These are phyloP conservation scores for Chenopodium quinoa DNA, from an alignment of 148 eudicot species.

Conservation along the genomic window DNA sequence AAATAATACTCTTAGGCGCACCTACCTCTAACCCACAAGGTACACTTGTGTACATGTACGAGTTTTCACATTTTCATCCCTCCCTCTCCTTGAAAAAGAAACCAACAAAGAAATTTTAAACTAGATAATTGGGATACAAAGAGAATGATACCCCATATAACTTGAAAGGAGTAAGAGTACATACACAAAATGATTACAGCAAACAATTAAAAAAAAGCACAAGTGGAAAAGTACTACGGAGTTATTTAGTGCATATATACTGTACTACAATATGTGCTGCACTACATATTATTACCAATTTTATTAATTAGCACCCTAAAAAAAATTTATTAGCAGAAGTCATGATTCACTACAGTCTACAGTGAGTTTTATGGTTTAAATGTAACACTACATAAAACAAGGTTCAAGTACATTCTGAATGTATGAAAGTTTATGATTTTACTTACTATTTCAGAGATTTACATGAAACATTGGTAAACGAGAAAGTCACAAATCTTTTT, in stretches of 20 bases:
- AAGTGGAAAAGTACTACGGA: neutral
- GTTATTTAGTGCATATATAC: no score
- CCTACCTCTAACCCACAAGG: no score
- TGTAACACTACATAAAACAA: neutral
- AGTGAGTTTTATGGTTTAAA: neutral
- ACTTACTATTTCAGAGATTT: neutral
- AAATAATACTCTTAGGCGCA: no score
- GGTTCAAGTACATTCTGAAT: neutral
- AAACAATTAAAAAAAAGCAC: neutral
- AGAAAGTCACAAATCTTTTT: neutral
- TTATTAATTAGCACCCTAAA: no score
- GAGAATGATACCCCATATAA: neutral
- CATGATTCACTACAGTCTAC: neutral
- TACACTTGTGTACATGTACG: no score
- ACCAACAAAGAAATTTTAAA: no score
- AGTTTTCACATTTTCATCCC: no score
- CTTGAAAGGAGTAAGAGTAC: neutral
- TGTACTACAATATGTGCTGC: no score
- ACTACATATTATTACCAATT: no score
- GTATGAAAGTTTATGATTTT: neutral
- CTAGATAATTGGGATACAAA: neutral
- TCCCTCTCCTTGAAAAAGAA: no score
- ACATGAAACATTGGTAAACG: constrained; percentile 12
- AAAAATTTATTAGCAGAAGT: neutral
- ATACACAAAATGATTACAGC: neutral